Evolutionary conservation across 805 yeast genomes (phyloP).

Genomic region (Lipomyces spencermartinsiae): DNA sequence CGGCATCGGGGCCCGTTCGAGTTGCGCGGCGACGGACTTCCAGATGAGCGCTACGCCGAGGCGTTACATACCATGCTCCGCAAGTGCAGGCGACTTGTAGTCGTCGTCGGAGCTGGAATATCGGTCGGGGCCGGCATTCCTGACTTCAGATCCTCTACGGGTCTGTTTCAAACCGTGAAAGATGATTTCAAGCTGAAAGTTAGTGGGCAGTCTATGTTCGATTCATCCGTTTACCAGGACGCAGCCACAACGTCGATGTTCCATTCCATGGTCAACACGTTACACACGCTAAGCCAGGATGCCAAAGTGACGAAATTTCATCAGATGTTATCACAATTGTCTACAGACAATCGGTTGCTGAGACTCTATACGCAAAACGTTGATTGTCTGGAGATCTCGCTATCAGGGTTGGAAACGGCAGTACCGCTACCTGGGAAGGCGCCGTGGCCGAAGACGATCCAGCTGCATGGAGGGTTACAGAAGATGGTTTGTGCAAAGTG

Average conservation of each 20-base stretch:
- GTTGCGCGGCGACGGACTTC: neutral
- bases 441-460: constrained; percentile 67
- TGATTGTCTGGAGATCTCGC: constrained; percentile 74
- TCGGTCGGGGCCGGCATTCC: constrained; percentile 93
- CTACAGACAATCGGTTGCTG: constrained; percentile 66
- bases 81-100: constrained; percentile 63
- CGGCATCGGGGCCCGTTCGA: neutral
- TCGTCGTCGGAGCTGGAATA: constrained; percentile 88
- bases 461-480: constrained; percentile 83
- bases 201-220: constrained; percentile 76
- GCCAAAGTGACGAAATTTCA: constrained; percentile 82
- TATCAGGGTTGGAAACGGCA: constrained; percentile 56
- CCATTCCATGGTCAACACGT: constrained; percentile 72
- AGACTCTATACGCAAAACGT: constrained; percentile 88
- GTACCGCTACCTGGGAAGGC: constrained; percentile 55
- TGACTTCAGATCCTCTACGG: constrained; percentile 79
- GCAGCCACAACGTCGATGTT: constrained; percentile 65
- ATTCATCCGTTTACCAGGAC: constrained; percentile 74
- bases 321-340: constrained; percentile 61
- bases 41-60: constrained; percentile 10
- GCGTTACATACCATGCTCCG: constrained; percentile 17
- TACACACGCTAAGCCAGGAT: constrained; percentile 59
- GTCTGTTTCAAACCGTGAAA: constrained; percentile 67
- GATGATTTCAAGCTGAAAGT: constrained; percentile 48
- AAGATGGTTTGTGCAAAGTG: constrained; percentile 81